phyloP scores from a whole-genome alignment of 2,329 filamentous ascomycete genomes.

The Fusarium sp. region DNA sequence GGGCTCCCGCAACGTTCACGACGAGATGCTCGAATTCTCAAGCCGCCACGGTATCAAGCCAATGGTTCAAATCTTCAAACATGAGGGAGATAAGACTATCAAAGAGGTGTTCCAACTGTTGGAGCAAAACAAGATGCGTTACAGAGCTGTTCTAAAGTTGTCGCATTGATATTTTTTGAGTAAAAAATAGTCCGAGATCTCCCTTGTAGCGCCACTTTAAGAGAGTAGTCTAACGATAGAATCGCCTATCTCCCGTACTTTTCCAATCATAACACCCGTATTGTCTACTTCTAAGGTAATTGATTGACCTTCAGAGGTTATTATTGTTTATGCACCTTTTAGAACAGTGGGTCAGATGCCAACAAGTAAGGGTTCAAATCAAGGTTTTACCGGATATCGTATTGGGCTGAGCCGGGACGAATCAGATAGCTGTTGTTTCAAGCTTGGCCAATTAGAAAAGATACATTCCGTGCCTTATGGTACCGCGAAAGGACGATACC shows the following conservation, averaged over 20 bases:
- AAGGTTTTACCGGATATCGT: background rate
- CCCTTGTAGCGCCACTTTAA: too few species aligned
- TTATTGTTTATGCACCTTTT: too few species aligned
- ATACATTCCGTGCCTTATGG: background rate
- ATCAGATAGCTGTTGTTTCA: background rate
- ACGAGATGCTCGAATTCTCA: slow-evolving; percentile 20
- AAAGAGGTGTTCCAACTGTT: background rate
- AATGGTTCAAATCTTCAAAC: slow-evolving; percentile 11
- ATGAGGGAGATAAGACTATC: slow-evolving; percentile 7
- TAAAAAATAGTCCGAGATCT: too few species aligned
- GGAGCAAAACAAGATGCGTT: slow-evolving; percentile 12
- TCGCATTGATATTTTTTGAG: background rate
- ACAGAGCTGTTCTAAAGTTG: slow-evolving; percentile 15
- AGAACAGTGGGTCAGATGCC: too few species aligned
- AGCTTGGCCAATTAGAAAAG: too few species aligned
- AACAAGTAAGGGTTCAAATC: background rate
- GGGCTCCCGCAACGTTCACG: slow-evolving; percentile 3
- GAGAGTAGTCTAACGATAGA: too few species aligned
- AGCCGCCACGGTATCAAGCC: slow-evolving; percentile 2
- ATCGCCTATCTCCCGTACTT: too few species aligned
- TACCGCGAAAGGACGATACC: background rate
- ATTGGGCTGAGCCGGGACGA: background rate
- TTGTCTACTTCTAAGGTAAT: background rate
- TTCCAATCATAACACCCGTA: too few species aligned
- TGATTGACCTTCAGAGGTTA: too few species aligned